A percentile compares a stretch with the other conserved stretches of the same genome.
Conservation (phyloP, 2,329 filamentous ascomycete species). For the Botryotinia convoluta region DNA sequence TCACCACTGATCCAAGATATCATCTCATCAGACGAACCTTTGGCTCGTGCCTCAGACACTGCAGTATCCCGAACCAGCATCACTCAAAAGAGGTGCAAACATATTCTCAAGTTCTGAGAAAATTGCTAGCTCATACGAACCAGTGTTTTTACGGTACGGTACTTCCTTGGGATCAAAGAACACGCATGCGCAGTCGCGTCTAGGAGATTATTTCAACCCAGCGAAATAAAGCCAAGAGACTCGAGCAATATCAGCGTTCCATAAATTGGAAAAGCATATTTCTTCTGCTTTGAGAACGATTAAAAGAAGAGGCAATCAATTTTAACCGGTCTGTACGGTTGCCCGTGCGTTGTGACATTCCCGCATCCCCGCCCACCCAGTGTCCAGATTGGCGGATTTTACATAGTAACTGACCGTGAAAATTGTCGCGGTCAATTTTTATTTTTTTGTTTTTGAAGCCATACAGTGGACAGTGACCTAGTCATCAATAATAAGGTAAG, state of each 20-base stretch:
- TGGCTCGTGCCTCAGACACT: constrained; percentile 36
- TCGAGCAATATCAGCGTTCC: background rate
- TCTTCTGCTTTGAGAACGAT: constrained; percentile 11
- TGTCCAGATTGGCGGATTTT: constrained; percentile 34
- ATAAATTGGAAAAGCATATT: background rate
- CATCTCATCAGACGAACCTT: constrained; percentile 35
- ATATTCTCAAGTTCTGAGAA: constrained; percentile 10
- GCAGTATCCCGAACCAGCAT: constrained; percentile 29
- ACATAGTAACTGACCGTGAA: constrained; percentile 24
- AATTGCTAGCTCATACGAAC: background rate
- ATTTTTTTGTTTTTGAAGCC: constrained; percentile 7
- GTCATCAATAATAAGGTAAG: constrained; percentile 27
- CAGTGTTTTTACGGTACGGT: background rate
- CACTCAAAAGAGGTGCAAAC: constrained; percentile 2
- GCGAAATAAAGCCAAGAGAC: background rate
- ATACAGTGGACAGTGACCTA: constrained; percentile 5
- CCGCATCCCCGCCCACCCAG: constrained; percentile 27
- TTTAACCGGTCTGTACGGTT: constrained; percentile 32
- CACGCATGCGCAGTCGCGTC: background rate
- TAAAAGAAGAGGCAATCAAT: constrained; percentile 17
- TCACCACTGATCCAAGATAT: constrained; percentile 23
- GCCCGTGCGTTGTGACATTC: constrained; percentile 34
- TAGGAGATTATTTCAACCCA: background rate
- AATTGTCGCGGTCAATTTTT: constrained; percentile 19
- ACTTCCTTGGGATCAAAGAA: background rate